phyloP scores from a whole-genome alignment of 306 rosid genomes.

The Inga laurina region DNA sequence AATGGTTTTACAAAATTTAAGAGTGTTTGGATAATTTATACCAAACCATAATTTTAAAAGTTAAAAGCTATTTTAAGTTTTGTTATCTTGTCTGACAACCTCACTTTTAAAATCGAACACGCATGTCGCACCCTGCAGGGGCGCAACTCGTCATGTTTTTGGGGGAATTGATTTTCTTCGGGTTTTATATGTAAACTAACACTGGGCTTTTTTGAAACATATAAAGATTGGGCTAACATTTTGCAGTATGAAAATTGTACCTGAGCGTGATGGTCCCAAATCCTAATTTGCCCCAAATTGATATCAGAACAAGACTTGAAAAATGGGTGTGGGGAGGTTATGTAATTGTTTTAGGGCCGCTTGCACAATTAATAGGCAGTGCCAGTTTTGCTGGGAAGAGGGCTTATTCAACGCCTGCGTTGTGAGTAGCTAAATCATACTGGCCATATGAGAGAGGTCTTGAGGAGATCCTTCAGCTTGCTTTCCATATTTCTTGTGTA shows the following conservation, averaged over 20 bases:
- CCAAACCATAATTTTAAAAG: too few species aligned
- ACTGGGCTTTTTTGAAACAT: not conserved
- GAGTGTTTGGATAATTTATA: too few species aligned
- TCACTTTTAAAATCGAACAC: too few species aligned
- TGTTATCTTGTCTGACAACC: too few species aligned
- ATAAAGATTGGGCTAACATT: not conserved
- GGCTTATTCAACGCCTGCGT: not conserved
- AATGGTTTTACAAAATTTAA: too few species aligned
- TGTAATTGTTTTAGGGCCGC: not conserved
- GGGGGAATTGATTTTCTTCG: not conserved
- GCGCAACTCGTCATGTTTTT: too few species aligned
- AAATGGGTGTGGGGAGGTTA: not conserved
- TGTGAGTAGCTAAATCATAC: not conserved
- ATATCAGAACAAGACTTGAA: not conserved
- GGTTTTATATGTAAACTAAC: not conserved
- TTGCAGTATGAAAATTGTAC: not conserved
- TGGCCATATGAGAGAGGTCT: not conserved
- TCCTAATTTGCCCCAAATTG: not conserved
- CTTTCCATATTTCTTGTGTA: slow-evolving; percentile 47
- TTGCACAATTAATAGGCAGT: not conserved
- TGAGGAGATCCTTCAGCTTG: slow-evolving; percentile 47
- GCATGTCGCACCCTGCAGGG: too few species aligned
- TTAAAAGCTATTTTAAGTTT: too few species aligned
- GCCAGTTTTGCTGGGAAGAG: not conserved
- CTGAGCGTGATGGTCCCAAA: not conserved